Conservation (phyloP, 2,329 filamentous ascomycete genomes). For the Xylariales sp. region DNA sequence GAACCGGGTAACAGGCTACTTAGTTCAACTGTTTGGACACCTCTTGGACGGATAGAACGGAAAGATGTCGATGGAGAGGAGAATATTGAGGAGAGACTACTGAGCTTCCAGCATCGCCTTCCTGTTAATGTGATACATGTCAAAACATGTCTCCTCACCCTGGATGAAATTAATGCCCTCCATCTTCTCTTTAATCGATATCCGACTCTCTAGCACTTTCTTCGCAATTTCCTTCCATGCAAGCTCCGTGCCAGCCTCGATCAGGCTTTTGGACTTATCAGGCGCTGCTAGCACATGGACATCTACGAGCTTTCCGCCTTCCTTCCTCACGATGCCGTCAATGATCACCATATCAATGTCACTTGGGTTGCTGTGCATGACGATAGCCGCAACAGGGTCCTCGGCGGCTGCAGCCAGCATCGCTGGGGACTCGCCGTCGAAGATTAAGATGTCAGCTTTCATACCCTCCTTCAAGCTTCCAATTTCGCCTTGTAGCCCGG, state of each 20-base stretch:
- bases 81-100: background rate
- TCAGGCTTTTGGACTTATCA: background rate
- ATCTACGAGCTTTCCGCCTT: slow-evolving; percentile 10
- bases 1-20: too few species aligned
- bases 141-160: slow-evolving; percentile 6
- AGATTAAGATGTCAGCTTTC: slow-evolving; percentile 44
- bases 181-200: slow-evolving; percentile 5
- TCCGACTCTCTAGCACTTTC: slow-evolving; percentile 9
- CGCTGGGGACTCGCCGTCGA: slow-evolving; percentile 25
- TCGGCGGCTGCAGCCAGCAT: slow-evolving; percentile 14
- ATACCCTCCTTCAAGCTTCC: slow-evolving; percentile 42
- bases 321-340: slow-evolving; percentile 13
- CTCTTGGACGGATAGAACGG: background rate
- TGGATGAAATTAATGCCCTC: slow-evolving; percentile 8
- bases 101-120: slow-evolving; percentile 5
- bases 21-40: background rate
- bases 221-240: slow-evolving; percentile 10
- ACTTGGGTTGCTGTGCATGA: slow-evolving; percentile 13
- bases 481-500: slow-evolving; percentile 35
- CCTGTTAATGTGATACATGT: slow-evolving; percentile 7
- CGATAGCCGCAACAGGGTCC: slow-evolving; percentile 14
- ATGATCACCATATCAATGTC: slow-evolving; percentile 15
- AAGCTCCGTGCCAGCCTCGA: slow-evolving; percentile 6
- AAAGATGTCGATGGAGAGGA: background rate
- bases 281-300: slow-evolving; percentile 7